Base-by-base conservation (phyloP, 192 early-diverging fungal genomes). In the Podila epicladia region DNA sequence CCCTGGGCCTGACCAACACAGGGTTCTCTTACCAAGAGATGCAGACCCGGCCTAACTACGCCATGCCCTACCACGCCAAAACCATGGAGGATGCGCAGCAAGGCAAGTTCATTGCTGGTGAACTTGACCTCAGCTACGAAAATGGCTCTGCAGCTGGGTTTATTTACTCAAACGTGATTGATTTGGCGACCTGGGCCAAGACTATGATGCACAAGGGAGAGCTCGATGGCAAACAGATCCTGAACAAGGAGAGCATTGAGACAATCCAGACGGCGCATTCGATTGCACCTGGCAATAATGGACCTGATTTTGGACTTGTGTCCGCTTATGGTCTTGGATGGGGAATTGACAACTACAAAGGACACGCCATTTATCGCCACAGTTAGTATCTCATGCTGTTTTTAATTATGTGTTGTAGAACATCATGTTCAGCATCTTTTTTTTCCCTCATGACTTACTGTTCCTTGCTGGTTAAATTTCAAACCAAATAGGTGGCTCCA, bases 131-230 rank as follows among this genome's bases (percentile, higher is more conserved):
- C 20, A 65, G 9, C 20, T 65, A 65, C 24, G 2, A 22, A 17
- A 28, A 12, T 5, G 63, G 45, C 19, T 12, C 63, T 49, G 19
- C 63, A 3, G 63, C 63, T 5, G 63, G 63, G 19, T 9, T 22
- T 29, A 49, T 65, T 9, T 65, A 65, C 63, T 65, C 63, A 9
- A 65, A 65, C 45, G 63, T 65, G 2, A 26, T 65, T 11, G 63
- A 65, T 50, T 28, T 65, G n/a, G 11, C 28, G n/a, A 9, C 19
- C 22, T 65, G 63, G 63, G 63, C 22, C 9, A 45, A 2, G 13
- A 65, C 45, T 8, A 65, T 65, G 22, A 65, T 65, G 63, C 19
- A 65, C 41, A 28, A 9, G 41, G 63, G 63, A 20, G 28, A 24
- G 41, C 20, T 65, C 48, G 26, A 65, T 26, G 63, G 63, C 20